Evolutionary conservation across 129 eudicot genomes (phyloP), one percentile per base, ranked within the genome.

Genomic region (Escallonia rubra): DNA sequence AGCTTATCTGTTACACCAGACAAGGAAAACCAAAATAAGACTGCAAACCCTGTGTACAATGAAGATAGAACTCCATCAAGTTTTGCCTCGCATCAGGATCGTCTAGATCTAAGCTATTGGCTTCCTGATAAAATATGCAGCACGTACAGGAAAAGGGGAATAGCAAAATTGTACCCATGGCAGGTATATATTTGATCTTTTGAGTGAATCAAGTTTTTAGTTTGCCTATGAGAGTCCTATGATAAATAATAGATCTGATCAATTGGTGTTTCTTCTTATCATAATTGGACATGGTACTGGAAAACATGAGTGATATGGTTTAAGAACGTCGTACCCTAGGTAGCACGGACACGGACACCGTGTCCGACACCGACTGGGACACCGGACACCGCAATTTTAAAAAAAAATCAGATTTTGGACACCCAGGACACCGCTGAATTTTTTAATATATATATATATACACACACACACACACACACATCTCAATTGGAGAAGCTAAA

Each of bases 151-250:
- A 83, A 74, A 72, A 82, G 78, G 34, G 99, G 99, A 66, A 89
- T 93, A 65, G 85, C 88, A 23, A 86, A 89, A 73, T 72, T 89
- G 76, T 93, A 93, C 69, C 90, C 90, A 11, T 93, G 99, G 99
- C 99, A 93, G 99, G 99, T 89, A 72, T 23, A 7, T 61, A 56
- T 61, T 41, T 76, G 9, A 56, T 55, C 64, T 45, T 56, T 45
- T 10, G 43, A 68, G 12, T 52, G 10, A 34, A 62, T 65, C 53
- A 4, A 39, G 57, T 55, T 68, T 7, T 40, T 51, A 43, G 52
- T 57, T 63, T 16, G 62, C 54, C 48, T 44, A 10, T 56, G 4
- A 38, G 44, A 48, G 40, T 6, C 34, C 8, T n/a, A 56, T 14
- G 41, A 5, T 3, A n/a, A 16, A 10, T 60, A 39, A 40, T 60